These are phyloP conservation scores for Scheffersomyces coipomensis DNA, from an alignment of 805 yeast genomes.

Conservation along the genomic window DNA sequence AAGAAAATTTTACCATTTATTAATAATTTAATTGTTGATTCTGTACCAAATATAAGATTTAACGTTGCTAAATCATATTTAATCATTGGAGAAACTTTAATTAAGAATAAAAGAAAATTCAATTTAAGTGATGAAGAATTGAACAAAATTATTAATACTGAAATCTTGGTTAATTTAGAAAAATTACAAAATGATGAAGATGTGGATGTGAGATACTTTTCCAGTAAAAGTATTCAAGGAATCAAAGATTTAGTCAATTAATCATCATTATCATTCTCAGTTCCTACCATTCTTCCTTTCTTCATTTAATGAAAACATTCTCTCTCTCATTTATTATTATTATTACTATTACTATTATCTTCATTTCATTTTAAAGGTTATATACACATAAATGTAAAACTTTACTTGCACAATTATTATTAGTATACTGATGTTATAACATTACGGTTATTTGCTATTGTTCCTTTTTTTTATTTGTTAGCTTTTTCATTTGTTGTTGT, in stretches of 20 bases:
- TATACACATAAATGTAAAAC: not conserved
- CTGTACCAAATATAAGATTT: constrained; percentile 93
- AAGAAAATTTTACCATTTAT: constrained; percentile 78
- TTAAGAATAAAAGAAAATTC: constrained; percentile 12
- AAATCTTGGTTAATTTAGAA: constrained; percentile 65
- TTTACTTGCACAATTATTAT: not conserved
- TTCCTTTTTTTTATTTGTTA: no score
- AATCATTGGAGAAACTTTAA: constrained; percentile 54
- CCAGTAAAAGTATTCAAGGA: constrained; percentile 52
- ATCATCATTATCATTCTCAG: no score
- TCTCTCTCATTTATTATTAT: not conserved
- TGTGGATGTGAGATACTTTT: constrained; percentile 86
- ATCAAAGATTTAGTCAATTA: constrained; percentile 13
- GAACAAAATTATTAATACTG: constrained; percentile 29
- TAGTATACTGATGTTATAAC: not conserved
- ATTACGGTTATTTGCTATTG: not conserved
- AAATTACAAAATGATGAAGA: constrained; percentile 71
- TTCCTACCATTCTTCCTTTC: no score
- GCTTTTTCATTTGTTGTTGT: no score
- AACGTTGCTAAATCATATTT: constrained; percentile 87
- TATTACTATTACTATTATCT: not conserved
- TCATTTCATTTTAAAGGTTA: not conserved
- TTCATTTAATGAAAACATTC: not conserved
- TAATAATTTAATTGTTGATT: constrained; percentile 66
- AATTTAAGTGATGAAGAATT: constrained; percentile 15